A percentile compares a stretch with the other conserved stretches of the same genome.
Evolutionary conservation across 2,329 filamentous ascomycete species (phyloP).

Genomic region (Phymatotrichopsis omnivora): DNA sequence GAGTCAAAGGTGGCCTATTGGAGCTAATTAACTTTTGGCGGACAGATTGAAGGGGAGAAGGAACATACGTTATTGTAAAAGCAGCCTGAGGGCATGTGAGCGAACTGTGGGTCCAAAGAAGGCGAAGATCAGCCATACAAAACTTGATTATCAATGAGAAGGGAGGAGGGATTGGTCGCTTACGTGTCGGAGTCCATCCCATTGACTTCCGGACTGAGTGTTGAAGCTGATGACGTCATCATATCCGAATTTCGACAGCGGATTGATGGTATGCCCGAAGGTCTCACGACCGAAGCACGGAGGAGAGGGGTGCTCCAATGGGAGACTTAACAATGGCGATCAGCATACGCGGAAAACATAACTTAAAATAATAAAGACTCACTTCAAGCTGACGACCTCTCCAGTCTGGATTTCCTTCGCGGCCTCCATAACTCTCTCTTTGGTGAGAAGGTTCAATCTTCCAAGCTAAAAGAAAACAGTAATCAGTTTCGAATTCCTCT

Average conservation of each 20-base stretch:
- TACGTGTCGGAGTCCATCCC: conserved; percentile 44
- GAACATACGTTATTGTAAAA: conserved; percentile 34
- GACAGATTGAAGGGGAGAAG: background rate
- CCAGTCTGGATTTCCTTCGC: conserved; percentile 46
- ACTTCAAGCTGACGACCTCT: conserved; percentile 48
- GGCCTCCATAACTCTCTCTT: conserved; percentile 45
- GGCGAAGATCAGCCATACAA: background rate
- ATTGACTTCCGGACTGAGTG: conserved; percentile 47
- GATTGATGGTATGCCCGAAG: conserved; percentile 48
- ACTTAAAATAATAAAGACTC: too few species aligned
- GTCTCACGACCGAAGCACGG: conserved; percentile 45
- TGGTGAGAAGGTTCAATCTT: conserved; percentile 48
- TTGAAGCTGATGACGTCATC: conserved; percentile 48
- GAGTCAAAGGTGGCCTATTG: conserved; percentile 34
- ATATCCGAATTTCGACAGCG: conserved; percentile 35
- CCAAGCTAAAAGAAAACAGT: conserved; percentile 34
- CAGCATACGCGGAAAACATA: background rate
- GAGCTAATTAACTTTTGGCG: background rate
- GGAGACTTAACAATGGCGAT: conserved; percentile 37
- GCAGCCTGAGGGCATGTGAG: conserved; percentile 38
- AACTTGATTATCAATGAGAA: too few species aligned
- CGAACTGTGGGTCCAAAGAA: conserved; percentile 30
- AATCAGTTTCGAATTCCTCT: background rate
- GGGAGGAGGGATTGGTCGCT: background rate
- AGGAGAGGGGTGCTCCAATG: conserved; percentile 43